Percentiles rank a stretch among this genome's conserved stretches.
These are phyloP conservation scores for Ogataea neopini DNA, from an alignment of 805 yeast species.

Conservation along the genomic window DNA sequence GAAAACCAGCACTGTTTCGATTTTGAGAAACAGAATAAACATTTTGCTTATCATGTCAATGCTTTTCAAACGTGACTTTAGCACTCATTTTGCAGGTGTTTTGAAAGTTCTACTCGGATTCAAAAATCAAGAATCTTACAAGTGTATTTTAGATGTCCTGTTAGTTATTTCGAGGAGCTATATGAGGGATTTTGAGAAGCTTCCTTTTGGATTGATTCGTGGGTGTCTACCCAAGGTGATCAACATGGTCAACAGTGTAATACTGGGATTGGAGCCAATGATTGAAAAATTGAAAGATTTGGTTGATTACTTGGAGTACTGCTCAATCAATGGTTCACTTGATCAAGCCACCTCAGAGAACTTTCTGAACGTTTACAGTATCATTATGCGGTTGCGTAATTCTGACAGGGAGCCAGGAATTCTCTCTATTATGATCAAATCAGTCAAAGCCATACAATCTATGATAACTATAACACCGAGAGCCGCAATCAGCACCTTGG, in stretches of 20 bases:
- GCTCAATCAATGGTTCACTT: constrained; percentile 4
- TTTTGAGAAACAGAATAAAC: constrained; percentile 33
- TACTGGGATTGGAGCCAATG: constrained; percentile 6
- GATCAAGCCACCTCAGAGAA: constrained; percentile 12
- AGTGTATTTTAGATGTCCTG: constrained; percentile 16
- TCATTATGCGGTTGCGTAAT: constrained; percentile 17
- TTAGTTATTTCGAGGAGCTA: constrained; percentile 17
- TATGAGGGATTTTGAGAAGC: constrained; percentile 11
- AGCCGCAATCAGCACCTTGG: not conserved
- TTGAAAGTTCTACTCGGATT: constrained; percentile 20
- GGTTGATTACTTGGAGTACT: constrained; percentile 10
- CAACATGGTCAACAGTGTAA: constrained; percentile 16
- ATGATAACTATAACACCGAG: constrained; percentile 4
- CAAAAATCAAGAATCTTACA: constrained; percentile 13
- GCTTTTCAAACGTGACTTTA: constrained; percentile 32
- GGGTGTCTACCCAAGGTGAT: constrained; percentile 19
- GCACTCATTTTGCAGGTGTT: constrained; percentile 23
- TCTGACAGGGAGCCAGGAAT: constrained; percentile 12
- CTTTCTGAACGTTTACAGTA: constrained; percentile 14
- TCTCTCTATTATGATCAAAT: constrained; percentile 6
- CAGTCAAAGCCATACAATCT: constrained; percentile 10
- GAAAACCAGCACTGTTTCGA: constrained; percentile 24
- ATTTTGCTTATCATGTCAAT: constrained; percentile 31
- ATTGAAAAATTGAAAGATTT: constrained; percentile 18
- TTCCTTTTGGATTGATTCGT: constrained; percentile 23